Evolutionary conservation across 805 yeast species (phyloP), one percentile per base, ranked within the genome.

Genomic region (Suhomyces sp.): DNA sequence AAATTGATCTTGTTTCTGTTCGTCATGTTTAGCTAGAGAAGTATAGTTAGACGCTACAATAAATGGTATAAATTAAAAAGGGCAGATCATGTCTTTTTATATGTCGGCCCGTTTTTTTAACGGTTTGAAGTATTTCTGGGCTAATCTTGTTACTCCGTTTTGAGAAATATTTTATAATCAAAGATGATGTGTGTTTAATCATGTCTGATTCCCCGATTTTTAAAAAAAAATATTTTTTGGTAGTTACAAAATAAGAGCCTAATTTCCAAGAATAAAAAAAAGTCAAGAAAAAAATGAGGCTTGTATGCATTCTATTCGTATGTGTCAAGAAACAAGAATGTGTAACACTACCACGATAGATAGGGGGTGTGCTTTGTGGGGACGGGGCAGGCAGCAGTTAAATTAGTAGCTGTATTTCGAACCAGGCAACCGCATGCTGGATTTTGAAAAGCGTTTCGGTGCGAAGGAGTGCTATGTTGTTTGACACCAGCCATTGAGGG

Each of bases 1-100:
- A 74, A 69, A 24, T 71, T 67, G 12, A 74, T 63, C 50, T 66
- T 67, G 52, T 60, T 58, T 24, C 46, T 29, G 49, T 49, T 50
- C 13, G 49, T 17, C 48, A 46, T 53, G 4, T 7, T 41, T 9
- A 17, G 36, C 17, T 33, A n/a, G n/a, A 33, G 33, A 29, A 33
- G 36, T 33, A 4, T 33, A 33, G 6, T 33, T 31, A 13, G 36
- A 31, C 4, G n/a, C 17, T 29, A 12, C 33, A 29, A 29, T 29
- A 29, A 29, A 29, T 6, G 33, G 13, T 12, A n/a, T 29, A n/a
- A 33, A 33, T 6, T n/a, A n/a, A 6, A 33, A 1, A n/a, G 17
- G 36, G 49, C n/a, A 22, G 29, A 19, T 27, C 22, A 33, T 46
- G 15, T 13, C 23, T 13, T 48, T 41, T 41, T 48, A 48, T 48